phyloP scores from a whole-genome alignment of 345 rosid genomes.

The Mercurialis annua region DNA sequence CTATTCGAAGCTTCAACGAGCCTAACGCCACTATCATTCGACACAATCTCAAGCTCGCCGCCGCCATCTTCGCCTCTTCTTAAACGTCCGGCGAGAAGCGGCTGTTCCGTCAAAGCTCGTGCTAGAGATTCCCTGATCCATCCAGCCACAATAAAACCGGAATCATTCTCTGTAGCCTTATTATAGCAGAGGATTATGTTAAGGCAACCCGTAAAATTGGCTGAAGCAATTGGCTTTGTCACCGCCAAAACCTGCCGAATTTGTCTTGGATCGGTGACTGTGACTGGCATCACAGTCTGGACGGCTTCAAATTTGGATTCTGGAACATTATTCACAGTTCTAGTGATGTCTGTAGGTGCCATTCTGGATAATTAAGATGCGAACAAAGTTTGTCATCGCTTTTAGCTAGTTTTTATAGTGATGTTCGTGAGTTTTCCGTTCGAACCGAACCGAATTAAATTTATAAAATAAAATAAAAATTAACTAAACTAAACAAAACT shows the following conservation, averaged over 20 bases:
- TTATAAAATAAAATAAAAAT: too few relatives aligned
- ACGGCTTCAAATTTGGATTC: constrained; percentile 42
- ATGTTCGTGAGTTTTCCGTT: too few relatives aligned
- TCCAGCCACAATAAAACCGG: constrained; percentile 62
- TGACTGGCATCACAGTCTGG: constrained; percentile 47
- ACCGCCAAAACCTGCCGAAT: constrained; percentile 32
- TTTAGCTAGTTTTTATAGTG: too few relatives aligned
- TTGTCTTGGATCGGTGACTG: constrained; percentile 47
- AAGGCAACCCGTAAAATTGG: constrained; percentile 42
- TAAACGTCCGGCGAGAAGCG: constrained; percentile 60
- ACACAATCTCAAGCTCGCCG: constrained; percentile 56
- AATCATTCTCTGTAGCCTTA: constrained; percentile 34
- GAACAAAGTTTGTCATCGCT: too few relatives aligned
- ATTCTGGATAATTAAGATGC: too few relatives aligned
- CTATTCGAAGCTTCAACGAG: constrained; percentile 53
- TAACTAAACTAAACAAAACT: too few relatives aligned
- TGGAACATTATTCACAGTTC: not conserved
- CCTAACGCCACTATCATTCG: constrained; percentile 71
- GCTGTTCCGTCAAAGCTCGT: constrained; percentile 50
- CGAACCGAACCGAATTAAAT: too few relatives aligned
- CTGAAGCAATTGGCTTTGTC: constrained; percentile 30
- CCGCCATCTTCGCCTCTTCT: constrained; percentile 32
- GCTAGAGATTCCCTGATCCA: constrained; percentile 76
- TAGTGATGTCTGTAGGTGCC: too few relatives aligned
- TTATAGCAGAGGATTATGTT: constrained; percentile 51